Percentiles rank a stretch among this genome's conserved stretches.
Conservation (phyloP, 2,329 filamentous ascomycete genomes). For the Beauveria pseudobassiana region DNA sequence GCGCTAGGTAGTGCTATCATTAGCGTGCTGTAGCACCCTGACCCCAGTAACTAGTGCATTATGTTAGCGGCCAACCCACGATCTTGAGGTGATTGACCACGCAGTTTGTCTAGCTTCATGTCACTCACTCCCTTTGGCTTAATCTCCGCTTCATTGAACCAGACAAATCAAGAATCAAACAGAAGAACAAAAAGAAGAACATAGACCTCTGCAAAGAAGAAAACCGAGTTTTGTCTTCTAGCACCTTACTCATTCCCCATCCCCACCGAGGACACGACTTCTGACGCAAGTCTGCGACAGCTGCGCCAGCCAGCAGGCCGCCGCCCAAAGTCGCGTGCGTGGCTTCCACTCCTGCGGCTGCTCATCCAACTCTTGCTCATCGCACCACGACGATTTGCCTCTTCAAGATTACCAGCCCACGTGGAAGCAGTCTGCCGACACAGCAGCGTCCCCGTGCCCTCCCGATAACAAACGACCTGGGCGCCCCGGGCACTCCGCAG, state of each 20-base stretch:
- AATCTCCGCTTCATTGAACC: too few relatives aligned
- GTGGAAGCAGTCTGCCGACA: neutral
- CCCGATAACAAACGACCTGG: neutral
- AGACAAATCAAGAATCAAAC: too few relatives aligned
- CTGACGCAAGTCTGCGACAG: constrained; percentile 5
- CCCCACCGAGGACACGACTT: neutral
- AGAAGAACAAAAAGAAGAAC: too few relatives aligned
- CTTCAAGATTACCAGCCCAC: neutral
- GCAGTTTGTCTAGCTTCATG: too few relatives aligned
- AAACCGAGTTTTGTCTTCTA: neutral
- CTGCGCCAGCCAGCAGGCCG: neutral
- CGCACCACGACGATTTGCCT: neutral
- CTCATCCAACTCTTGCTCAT: neutral
- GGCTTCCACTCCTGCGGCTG: neutral
- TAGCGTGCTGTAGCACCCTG: too few relatives aligned
- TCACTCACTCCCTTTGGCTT: too few relatives aligned
- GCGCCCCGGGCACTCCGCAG: neutral
- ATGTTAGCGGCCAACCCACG: too few relatives aligned
- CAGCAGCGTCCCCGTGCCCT: neutral
- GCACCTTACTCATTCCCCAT: neutral
- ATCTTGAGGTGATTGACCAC: too few relatives aligned
- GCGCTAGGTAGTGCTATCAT: too few relatives aligned
- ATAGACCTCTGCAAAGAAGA: too few relatives aligned
- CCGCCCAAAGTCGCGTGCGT: neutral
- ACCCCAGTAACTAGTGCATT: too few relatives aligned